phyloP scores from a whole-genome alignment of 2,329 filamentous ascomycete species.

The Aspergillus spinulosporus region DNA sequence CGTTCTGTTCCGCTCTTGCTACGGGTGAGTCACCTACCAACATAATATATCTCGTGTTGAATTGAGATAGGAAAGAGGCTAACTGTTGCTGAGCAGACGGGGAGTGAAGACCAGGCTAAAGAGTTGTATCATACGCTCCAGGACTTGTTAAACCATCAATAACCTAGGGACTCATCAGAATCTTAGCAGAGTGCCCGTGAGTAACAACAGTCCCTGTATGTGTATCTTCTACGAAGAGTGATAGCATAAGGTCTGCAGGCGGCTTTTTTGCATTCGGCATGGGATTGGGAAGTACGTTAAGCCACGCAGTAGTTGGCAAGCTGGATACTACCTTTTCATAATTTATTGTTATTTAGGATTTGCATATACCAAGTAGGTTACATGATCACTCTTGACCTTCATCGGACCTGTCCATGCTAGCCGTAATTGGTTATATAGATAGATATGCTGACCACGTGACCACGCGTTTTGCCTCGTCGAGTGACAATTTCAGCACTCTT shows the following conservation, averaged over 20 bases:
- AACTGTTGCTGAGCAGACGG: slow-evolving; percentile 29
- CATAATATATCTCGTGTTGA: background rate
- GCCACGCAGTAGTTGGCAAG: slow-evolving; percentile 3
- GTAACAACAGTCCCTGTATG: background rate
- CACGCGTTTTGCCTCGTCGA: slow-evolving; percentile 18
- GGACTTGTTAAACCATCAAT: slow-evolving; percentile 35
- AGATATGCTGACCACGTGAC: slow-evolving; percentile 21
- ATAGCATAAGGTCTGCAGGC: slow-evolving; percentile 1
- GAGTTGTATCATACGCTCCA: slow-evolving; percentile 50
- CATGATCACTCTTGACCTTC: background rate
- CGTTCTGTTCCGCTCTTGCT: slow-evolving; percentile 56
- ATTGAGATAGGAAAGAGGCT: background rate
- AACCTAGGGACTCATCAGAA: background rate
- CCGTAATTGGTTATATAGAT: slow-evolving; percentile 12
- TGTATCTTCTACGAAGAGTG: background rate
- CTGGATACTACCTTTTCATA: slow-evolving; percentile 7
- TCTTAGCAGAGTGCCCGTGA: background rate
- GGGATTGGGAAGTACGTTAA: slow-evolving; percentile 12
- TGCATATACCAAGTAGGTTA: background rate
- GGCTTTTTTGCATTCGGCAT: slow-evolving; percentile 19
- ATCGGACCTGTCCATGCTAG: too few relatives aligned
- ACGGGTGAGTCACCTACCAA: slow-evolving; percentile 49
- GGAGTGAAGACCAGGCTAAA: slow-evolving; percentile 48
- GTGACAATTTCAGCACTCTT: background rate
- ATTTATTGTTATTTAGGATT: background rate